Conservation (phyloP, 177 flowering plant species). For the Vitis hybrid region DNA sequence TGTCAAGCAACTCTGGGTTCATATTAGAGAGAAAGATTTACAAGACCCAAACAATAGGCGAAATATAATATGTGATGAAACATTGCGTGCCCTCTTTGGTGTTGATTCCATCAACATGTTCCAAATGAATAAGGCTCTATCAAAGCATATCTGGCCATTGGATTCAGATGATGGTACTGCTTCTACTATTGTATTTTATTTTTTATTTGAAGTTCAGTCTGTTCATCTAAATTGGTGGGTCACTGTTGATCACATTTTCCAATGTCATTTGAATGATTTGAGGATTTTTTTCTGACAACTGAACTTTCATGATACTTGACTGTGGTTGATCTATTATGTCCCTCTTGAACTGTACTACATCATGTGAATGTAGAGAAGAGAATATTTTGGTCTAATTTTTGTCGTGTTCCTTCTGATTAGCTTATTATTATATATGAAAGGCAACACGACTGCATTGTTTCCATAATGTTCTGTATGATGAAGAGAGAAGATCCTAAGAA, state of each 20-base stretch:
- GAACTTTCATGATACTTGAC: background rate
- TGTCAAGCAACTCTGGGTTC: conserved; percentile 62
- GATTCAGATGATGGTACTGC: conserved; percentile 54
- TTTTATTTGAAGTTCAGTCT: background rate
- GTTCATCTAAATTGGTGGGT: background rate
- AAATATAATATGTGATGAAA: conserved; percentile 62
- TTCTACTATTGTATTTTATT: background rate
- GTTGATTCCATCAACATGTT: conserved; percentile 64
- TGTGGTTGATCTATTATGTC: background rate
- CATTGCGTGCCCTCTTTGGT: conserved; percentile 44
- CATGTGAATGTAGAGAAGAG: background rate
- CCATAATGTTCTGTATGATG: background rate
- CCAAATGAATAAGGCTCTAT: conserved; percentile 68
- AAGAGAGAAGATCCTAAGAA: background rate
- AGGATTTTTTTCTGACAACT: background rate
- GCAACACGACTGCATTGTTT: background rate
- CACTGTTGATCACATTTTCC: background rate
- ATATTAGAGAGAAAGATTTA: conserved; percentile 57
- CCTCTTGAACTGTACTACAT: background rate
- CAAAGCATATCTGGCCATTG: conserved; percentile 70
- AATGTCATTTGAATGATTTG: background rate
- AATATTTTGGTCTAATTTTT: background rate
- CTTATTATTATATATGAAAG: background rate
- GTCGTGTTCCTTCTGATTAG: background rate
- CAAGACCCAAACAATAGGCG: conserved; percentile 62